Evolutionary conservation across 1,284 basidiomycete genomes (phyloP).

Genomic region (Violaceomyces palustris): DNA sequence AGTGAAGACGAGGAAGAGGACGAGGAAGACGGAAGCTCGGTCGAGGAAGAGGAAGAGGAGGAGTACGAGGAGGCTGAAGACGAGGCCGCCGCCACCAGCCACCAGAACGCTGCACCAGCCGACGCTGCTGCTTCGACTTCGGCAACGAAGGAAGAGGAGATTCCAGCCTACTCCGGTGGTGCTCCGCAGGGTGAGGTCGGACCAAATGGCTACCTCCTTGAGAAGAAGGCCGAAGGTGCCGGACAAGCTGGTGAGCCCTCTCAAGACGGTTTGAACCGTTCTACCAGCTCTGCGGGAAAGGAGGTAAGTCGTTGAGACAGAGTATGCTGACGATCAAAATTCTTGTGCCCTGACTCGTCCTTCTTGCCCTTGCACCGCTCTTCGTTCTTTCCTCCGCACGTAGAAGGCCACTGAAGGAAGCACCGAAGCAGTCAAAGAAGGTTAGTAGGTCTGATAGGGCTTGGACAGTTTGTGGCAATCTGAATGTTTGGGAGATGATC

Average conservation of each 20-base stretch:
- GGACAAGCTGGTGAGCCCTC: constrained; percentile 34
- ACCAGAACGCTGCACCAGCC: constrained; percentile 29
- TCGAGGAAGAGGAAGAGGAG: constrained; percentile 64
- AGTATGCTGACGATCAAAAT: background rate
- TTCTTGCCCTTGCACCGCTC: background rate
- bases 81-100: constrained; percentile 6
- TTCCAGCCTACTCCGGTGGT: constrained; percentile 52
- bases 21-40: constrained; percentile 67
- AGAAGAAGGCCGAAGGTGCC: constrained; percentile 43
- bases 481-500: background rate
- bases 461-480: background rate
- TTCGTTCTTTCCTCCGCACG: background rate
- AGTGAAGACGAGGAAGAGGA: constrained; percentile 59
- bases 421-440: constrained; percentile 23
- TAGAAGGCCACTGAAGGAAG: constrained; percentile 23
- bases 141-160: constrained; percentile 43
- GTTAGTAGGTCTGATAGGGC: background rate
- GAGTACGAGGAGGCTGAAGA: constrained; percentile 56
- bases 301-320: constrained; percentile 1
- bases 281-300: constrained; percentile 27
- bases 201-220: constrained; percentile 67
- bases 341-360: no score
- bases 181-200: constrained; percentile 53
- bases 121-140: constrained; percentile 36
- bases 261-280: constrained; percentile 34